Conservation (phyloP, 2,329 filamentous ascomycete genomes). For the Trichoderma oligosporum region DNA sequence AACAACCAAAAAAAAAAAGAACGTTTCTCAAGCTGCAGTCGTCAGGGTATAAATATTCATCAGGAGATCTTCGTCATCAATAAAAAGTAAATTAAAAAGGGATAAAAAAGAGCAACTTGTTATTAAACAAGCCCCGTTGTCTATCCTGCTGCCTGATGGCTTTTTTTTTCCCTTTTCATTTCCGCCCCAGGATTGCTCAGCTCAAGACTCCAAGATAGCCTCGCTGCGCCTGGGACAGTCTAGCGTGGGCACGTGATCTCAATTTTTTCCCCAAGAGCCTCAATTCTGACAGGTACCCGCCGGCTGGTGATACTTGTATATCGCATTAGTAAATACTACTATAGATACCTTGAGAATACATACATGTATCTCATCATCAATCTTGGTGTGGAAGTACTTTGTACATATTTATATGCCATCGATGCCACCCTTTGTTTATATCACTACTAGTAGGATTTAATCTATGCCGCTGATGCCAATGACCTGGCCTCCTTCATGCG, state of each 20-base stretch:
- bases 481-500: too few relatives aligned
- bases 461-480: too few relatives aligned
- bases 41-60: conserved; percentile 1
- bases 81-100: background rate
- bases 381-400: too few relatives aligned
- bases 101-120: background rate
- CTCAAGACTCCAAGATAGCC: background rate
- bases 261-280: too few relatives aligned
- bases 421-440: too few relatives aligned
- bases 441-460: too few relatives aligned
- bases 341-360: too few relatives aligned
- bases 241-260: conserved; percentile 1
- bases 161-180: background rate
- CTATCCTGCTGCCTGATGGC: conserved; percentile 14
- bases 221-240: background rate
- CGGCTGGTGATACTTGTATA: too few relatives aligned
- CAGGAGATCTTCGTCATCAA: background rate
- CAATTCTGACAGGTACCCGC: too few relatives aligned
- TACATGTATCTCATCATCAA: too few relatives aligned
- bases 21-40: background rate
- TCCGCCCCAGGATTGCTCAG: conserved; percentile 1
- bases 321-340: too few relatives aligned
- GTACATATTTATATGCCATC: too few relatives aligned
- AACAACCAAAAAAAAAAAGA: background rate
- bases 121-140: background rate